Conservation (phyloP, 2,329 filamentous ascomycete species). For the Botrytis deweyae region DNA sequence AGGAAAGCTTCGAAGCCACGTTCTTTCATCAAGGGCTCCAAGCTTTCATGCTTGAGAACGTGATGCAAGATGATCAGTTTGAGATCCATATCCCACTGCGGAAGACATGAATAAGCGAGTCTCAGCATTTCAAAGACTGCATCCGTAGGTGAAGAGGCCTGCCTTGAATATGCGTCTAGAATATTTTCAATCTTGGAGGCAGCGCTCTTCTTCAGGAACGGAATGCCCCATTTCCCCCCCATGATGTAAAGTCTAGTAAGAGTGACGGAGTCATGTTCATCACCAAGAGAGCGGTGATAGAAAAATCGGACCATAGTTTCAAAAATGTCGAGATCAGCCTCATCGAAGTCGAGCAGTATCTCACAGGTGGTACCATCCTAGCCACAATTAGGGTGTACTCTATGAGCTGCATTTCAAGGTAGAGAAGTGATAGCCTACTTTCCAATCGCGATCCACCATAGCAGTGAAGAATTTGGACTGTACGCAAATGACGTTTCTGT, state of each 20-base stretch:
- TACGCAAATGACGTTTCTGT: constrained; percentile 26
- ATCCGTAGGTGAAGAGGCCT: accelerated
- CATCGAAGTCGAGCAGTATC: background rate
- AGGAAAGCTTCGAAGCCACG: background rate
- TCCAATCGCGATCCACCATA: background rate
- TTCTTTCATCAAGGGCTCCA: background rate
- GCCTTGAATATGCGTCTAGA: background rate
- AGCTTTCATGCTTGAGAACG: background rate
- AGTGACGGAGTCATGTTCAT: background rate
- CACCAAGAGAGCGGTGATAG: background rate
- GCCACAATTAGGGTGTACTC: background rate
- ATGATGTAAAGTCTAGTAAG: background rate
- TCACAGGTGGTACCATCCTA: background rate
- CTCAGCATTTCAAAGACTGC: background rate
- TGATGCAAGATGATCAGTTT: background rate
- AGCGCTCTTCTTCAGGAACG: background rate
- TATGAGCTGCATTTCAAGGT: background rate
- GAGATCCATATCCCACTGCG: accelerated
- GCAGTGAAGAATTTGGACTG: constrained; percentile 25
- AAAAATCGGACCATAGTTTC: background rate
- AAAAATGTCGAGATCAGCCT: background rate
- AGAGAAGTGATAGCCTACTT: background rate
- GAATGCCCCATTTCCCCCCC: background rate
- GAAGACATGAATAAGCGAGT: background rate
- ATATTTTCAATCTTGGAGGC: too few species aligned